Percentiles rank a stretch among this genome's conserved stretches.
phyloP scores from a whole-genome alignment of 805 yeast species.

The Priceomyces medius region DNA sequence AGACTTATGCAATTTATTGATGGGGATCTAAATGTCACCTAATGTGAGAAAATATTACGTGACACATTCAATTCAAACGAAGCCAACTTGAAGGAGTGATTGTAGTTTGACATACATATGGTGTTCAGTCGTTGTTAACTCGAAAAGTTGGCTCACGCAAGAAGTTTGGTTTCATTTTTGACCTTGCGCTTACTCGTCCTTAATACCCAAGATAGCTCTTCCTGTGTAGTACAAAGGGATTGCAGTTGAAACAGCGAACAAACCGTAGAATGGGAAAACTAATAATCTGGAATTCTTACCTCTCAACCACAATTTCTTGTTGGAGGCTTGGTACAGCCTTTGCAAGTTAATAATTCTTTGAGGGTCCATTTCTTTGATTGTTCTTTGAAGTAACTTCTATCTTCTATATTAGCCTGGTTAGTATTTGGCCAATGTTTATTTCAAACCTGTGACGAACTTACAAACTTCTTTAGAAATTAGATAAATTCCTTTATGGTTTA shows the following conservation, averaged over 20 bases:
- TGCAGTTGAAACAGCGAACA: conserved; percentile 64
- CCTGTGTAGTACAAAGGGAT: conserved; percentile 68
- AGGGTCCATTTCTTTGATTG: conserved; percentile 34
- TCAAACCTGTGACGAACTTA: too few relatives aligned
- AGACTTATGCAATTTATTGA: neutral
- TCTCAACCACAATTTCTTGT: conserved; percentile 45
- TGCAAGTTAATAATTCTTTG: conserved; percentile 48
- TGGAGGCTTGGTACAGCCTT: conserved; percentile 43
- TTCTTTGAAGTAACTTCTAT: neutral
- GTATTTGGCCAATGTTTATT: neutral
- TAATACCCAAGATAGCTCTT: conserved; percentile 70
- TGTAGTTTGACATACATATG: too few relatives aligned
- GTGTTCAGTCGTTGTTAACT: too few relatives aligned
- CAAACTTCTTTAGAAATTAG: neutral
- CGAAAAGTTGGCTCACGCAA: too few relatives aligned
- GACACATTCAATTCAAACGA: neutral
- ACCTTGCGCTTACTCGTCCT: conserved; percentile 33
- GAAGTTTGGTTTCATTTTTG: too few relatives aligned
- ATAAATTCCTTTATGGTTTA: neutral
- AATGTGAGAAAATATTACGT: neutral
- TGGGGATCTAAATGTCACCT: neutral
- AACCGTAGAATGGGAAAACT: conserved; percentile 77
- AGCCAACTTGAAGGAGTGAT: too few relatives aligned
- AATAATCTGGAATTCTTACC: conserved; percentile 57
- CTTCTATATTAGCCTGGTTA: neutral